Evolutionary conservation across 768 basidiomycete species (phyloP), one percentile per base, ranked within the genome.

Genomic region (Vishniacozyma victoriae): DNA sequence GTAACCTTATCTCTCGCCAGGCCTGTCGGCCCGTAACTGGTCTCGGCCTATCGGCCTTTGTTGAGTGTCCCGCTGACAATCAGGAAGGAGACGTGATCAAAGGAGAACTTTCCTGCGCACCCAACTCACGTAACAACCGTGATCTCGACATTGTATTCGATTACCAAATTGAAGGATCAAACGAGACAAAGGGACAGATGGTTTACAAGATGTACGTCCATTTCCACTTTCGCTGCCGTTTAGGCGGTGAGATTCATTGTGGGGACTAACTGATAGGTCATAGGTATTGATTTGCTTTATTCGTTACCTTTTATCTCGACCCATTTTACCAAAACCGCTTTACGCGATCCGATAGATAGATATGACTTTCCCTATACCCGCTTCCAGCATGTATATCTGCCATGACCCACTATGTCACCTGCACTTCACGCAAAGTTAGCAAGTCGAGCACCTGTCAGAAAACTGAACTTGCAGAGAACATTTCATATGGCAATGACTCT

Each of bases 101-200:
- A 16, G 95, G 95, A 36, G 73, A 54, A 33, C 71, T 99, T 35
- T 70, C 78, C 15, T 93, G 91, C 68, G 80, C 84, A 3, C 95
- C 95, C 18, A 99, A 99, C 73, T 77, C 79, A 38, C 81, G 86
- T 59, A 99, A 99, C 75, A 87, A 87, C 71, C 85, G 95, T 38
- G 95, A 99, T 67, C 78, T 99, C 37, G 95, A 97, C 71, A 97
- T 99, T 71, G 72, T 72, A 19, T 79, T 97, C 61, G 75, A 79
- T 46, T 95, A 91, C 76, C 76, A 80, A 62, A 67, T 78, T 25
- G 74, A 77, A 7, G 74, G 73, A 1, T 53, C 52, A 13, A 60
- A 67, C 45, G 44, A 54, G 3, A 51, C 51, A 18, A 55, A 61
- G 51, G 67, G 63, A 23, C 57, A 54, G 46, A 65, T 73, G 54